Evolutionary conservation across 1,284 basidiomycete genomes (phyloP), one percentile per base, ranked within the genome.

Genomic region (Tylopilus sp.): DNA sequence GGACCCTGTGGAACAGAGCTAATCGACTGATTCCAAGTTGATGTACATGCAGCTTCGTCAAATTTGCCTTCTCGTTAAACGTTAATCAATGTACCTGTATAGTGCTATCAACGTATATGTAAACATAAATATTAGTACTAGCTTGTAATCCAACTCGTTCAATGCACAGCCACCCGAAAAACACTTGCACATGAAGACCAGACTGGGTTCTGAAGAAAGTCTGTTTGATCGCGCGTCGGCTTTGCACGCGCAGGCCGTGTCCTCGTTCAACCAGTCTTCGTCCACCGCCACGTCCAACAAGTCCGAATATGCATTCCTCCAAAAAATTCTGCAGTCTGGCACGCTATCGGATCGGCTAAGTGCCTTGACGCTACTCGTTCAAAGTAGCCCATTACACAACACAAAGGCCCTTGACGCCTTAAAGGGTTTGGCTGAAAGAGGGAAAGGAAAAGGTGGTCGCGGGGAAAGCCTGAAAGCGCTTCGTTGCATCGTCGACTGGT

Each of bases 401-500:
- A 88, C 90, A 29, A 90, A 91, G 67, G 92, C 95, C 7, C 81
- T 98, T 53, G 92, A 95, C 68, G 89, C 85, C 13, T 80, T 98
- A 67, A 89, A 89, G 70, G 80, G 77, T 2, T 93, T 98, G 93
- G 90, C 93, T 0, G 91, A 94, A 74, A 79, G 86, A 41, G 89
- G 89, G 0, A 90, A 89, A 65, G 90, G 90, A 0, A 96, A 95
- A 77, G 96, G 95, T 61, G 94, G 94, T 1, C 86, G 97, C 39
- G 96, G 97, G 61, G 96, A 99, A 81, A 91, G 94, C 68, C 80
- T 98, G 63, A 95, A 97, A 68, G 96, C 97, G 0, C 81, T 97
- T 58, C 85, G 97, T 52, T 97, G 96, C 61, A 86, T 99, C 60
- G 92, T 95, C 38, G 97, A 99, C 86, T 99, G 97, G 97, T 97